Conservation (phyloP, 1,284 basidiomycete species). For the Gomphus sp. region DNA sequence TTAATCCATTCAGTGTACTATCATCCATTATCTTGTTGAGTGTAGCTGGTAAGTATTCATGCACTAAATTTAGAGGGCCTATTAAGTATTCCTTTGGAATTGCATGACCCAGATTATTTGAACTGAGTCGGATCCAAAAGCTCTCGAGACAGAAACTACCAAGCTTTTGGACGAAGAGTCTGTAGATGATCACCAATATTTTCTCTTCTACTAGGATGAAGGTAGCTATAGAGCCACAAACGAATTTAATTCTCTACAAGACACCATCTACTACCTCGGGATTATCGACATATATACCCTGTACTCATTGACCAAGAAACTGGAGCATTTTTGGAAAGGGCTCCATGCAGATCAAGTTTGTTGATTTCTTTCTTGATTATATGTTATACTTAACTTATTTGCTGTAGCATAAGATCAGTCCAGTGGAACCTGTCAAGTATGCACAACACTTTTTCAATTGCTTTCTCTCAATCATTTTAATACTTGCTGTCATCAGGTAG, state of each 20-base stretch:
- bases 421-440: no score
- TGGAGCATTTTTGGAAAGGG: conserved; percentile 92
- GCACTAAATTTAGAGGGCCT: no score
- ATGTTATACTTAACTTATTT: no score
- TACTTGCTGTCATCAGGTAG: background rate
- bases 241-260: conserved; percentile 66
- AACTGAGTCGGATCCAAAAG: conserved; percentile 62
- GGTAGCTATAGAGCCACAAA: conserved; percentile 89
- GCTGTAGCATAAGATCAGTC: no score
- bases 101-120: no score
- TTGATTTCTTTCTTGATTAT: no score
- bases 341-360: conserved; percentile 77
- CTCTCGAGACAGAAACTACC: conserved; percentile 48
- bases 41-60: no score
- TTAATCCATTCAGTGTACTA: no score
- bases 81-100: no score
- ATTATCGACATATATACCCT: conserved; percentile 94
- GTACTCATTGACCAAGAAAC: conserved; percentile 69
- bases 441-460: no score
- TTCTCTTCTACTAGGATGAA: conserved; percentile 96
- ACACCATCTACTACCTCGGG: conserved; percentile 89
- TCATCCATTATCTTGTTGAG: no score
- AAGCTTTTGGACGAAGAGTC: conserved; percentile 61
- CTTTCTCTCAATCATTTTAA: no score
- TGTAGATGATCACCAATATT: conserved; percentile 70